phyloP scores from a whole-genome alignment of 202 grass and related monocot species.

The Zoysia matrella region DNA sequence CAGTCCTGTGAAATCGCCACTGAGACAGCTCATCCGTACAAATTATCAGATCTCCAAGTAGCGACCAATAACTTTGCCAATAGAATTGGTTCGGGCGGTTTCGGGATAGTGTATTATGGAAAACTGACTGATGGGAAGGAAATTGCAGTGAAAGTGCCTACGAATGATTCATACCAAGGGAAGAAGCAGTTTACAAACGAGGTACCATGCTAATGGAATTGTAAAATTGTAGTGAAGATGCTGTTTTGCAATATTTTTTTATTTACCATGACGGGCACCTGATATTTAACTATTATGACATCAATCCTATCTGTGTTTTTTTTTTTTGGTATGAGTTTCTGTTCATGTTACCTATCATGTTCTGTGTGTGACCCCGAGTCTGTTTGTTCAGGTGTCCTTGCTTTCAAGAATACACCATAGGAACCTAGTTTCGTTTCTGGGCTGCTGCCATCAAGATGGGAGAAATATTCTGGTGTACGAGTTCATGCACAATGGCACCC shows the following conservation, averaged over 20 bases:
- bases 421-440: constrained; percentile 79
- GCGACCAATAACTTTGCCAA: constrained; percentile 71
- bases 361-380: neutral
- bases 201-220: constrained; percentile 42
- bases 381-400: constrained; percentile 58
- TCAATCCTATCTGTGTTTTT: too few species aligned
- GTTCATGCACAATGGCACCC: constrained; percentile 85
- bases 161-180: constrained; percentile 77
- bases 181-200: constrained; percentile 81
- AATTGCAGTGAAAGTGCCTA: constrained; percentile 85
- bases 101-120: constrained; percentile 85
- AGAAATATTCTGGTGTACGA: constrained; percentile 88
- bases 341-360: neutral
- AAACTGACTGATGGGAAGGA: constrained; percentile 74
- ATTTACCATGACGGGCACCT: too few species aligned
- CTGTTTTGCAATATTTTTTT: too few species aligned
- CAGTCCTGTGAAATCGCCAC: constrained; percentile 50
- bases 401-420: constrained; percentile 91
- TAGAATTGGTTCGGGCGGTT: constrained; percentile 80
- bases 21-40: constrained; percentile 58
- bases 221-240: neutral
- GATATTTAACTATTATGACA: too few species aligned
- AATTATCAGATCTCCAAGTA: constrained; percentile 52
- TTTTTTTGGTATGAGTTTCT: too few species aligned
- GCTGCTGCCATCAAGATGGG: constrained; percentile 76